Conservation (phyloP, 208 protist species). For the Trypanosoma mega region DNA sequence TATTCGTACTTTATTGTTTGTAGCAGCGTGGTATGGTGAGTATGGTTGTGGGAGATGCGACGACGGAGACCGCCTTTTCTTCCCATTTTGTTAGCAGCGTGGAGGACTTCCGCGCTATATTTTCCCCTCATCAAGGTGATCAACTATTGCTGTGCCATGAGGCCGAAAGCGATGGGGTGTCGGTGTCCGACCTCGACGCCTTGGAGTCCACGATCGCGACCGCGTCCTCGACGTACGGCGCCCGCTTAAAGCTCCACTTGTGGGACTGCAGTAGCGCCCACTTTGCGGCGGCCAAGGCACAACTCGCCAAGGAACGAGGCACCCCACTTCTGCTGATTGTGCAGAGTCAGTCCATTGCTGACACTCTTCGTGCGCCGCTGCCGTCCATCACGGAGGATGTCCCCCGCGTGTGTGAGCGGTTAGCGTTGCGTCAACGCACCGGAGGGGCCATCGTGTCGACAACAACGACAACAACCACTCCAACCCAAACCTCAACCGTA, state of each 20-base stretch:
- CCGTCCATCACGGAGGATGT: conserved; percentile 35
- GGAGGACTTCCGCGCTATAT: conserved; percentile 52
- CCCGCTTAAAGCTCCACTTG: conserved; percentile 40
- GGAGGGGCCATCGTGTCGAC: conserved; percentile 8
- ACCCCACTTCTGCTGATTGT: conserved; percentile 63
- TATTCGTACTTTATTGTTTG: background rate
- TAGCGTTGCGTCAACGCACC: conserved; percentile 52
- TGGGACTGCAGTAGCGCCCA: conserved; percentile 64
- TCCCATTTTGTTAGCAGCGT: conserved; percentile 45
- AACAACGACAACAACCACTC: background rate
- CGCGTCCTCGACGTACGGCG: conserved; percentile 22
- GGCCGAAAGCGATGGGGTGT: conserved; percentile 41
- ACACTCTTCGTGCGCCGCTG: conserved; percentile 36
- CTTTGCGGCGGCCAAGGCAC: conserved; percentile 50
- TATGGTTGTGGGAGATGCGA: background rate
- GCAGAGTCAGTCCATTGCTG: conserved; percentile 47
- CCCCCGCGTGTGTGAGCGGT: conserved; percentile 45
- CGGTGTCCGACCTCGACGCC: conserved; percentile 21
- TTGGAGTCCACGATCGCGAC: conserved; percentile 38
- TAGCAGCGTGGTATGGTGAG: background rate
- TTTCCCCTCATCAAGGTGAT: conserved; percentile 25
- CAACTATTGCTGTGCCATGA: conserved; percentile 78
- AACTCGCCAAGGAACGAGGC: conserved; percentile 55
- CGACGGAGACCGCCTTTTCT: conserved; percentile 9
- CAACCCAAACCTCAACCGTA: background rate